Percentiles rank a stretch among this genome's conserved stretches.
phyloP scores from a whole-genome alignment of 2,329 filamentous ascomycete genomes.

The Ascocoryne sarcoides region DNA sequence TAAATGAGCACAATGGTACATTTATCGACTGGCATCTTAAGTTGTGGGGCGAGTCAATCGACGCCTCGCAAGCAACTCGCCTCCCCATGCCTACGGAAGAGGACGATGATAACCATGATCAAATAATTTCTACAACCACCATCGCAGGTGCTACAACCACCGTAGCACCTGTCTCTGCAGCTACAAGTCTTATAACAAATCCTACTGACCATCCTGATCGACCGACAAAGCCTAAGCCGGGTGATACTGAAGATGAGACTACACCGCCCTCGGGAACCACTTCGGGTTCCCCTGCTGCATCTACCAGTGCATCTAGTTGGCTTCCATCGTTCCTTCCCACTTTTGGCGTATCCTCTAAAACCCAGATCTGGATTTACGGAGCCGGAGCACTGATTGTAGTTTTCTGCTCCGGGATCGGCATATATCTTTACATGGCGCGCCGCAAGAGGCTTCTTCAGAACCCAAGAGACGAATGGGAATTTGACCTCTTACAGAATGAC shows the following conservation, averaged over 20 bases:
- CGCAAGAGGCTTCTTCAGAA: slow-evolving; percentile 67
- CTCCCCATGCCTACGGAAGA: slow-evolving; percentile 75
- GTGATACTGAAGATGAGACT: slow-evolving; percentile 14
- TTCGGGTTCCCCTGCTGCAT: slow-evolving; percentile 16
- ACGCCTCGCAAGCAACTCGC: slow-evolving; percentile 60
- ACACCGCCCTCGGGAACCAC: slow-evolving; percentile 10
- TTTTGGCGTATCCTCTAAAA: slow-evolving; percentile 79
- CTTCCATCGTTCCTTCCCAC: slow-evolving; percentile 83
- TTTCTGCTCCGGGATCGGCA: slow-evolving; percentile 74
- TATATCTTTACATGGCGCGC: slow-evolving; percentile 73
- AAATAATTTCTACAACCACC: slow-evolving; percentile 51
- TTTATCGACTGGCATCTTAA: slow-evolving; percentile 92
- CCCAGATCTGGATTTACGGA: slow-evolving; percentile 90
- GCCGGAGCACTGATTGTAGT: slow-evolving; percentile 73
- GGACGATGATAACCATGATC: slow-evolving; percentile 75
- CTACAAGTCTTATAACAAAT: slow-evolving; percentile 28
- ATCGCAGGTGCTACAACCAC: slow-evolving; percentile 41
- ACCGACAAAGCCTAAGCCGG: slow-evolving; percentile 38
- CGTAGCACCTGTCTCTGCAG: slow-evolving; percentile 37
- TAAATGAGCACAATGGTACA: slow-evolving; percentile 67
- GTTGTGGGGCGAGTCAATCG: slow-evolving; percentile 84
- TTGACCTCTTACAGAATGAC: slow-evolving; percentile 82
- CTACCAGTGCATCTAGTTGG: slow-evolving; percentile 37
- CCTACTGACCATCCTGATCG: slow-evolving; percentile 59
- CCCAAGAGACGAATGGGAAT: slow-evolving; percentile 79